phyloP scores from a whole-genome alignment of 306 rosid genomes.

The Delonix regia region DNA sequence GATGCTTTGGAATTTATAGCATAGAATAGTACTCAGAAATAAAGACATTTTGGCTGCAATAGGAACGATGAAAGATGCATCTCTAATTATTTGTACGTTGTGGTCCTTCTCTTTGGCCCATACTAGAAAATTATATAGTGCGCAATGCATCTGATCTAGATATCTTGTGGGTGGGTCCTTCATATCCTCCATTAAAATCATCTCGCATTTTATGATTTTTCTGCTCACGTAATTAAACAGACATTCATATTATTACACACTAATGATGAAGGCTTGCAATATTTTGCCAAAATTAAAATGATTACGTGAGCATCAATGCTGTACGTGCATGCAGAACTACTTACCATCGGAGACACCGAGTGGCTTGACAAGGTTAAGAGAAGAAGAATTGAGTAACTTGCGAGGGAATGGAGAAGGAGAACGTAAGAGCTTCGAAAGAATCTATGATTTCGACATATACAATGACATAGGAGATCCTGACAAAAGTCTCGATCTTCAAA shows the following conservation, averaged over 20 bases:
- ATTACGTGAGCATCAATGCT: too few relatives aligned
- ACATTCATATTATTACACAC: too few relatives aligned
- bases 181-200: not conserved
- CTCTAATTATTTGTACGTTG: too few relatives aligned
- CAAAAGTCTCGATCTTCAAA: slow-evolving; percentile 34
- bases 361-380: slow-evolving; percentile 61
- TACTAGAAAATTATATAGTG: not conserved
- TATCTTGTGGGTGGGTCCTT: not conserved
- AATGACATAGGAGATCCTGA: slow-evolving; percentile 76
- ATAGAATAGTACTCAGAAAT: not conserved
- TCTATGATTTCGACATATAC: slow-evolving; percentile 70
- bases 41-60: not conserved
- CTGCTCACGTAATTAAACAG: too few relatives aligned
- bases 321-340: slow-evolving; percentile 47
- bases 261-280: too few relatives aligned
- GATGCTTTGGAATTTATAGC: not conserved
- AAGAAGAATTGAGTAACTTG: slow-evolving; percentile 45
- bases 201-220: not conserved
- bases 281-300: too few relatives aligned
- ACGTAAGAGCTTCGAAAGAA: slow-evolving; percentile 54
- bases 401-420: slow-evolving; percentile 69
- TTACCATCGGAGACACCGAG: slow-evolving; percentile 60
- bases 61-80: not conserved
- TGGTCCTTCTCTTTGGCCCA: not conserved
- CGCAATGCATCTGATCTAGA: not conserved